These are phyloP conservation scores for Hirsutella thompsonii DNA, from an alignment of 2,329 filamentous ascomycete genomes.

Conservation along the genomic window DNA sequence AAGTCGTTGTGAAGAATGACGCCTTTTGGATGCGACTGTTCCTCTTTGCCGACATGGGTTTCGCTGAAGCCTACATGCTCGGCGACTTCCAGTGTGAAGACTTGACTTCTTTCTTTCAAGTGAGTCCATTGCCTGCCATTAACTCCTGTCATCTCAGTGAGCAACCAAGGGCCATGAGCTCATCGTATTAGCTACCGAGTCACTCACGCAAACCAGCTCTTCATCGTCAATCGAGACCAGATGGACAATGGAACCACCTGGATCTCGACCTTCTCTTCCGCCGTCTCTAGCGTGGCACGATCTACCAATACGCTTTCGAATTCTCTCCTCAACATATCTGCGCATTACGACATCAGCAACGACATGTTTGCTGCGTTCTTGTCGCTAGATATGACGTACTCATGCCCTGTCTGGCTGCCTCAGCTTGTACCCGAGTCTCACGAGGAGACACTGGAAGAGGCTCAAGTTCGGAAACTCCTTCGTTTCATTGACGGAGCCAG, in stretches of 20 bases:
- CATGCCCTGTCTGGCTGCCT: slow-evolving; percentile 51
- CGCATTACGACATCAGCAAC: slow-evolving; percentile 67
- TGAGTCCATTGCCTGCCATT: slow-evolving; percentile 15
- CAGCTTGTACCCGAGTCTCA: neutral
- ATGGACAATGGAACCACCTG: slow-evolving; percentile 52
- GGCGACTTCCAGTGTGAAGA: slow-evolving; percentile 56
- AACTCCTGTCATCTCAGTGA: neutral
- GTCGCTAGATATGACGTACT: slow-evolving; percentile 66
- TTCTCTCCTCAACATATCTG: slow-evolving; percentile 51
- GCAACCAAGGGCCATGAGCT: too few species aligned
- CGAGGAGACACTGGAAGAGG: slow-evolving; percentile 47
- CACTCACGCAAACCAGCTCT: slow-evolving; percentile 36
- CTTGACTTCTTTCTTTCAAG: slow-evolving; percentile 55
- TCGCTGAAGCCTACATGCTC: slow-evolving; percentile 62
- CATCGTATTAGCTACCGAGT: neutral
- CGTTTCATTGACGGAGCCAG: slow-evolving; percentile 52
- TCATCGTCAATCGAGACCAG: slow-evolving; percentile 53
- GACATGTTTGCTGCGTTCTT: slow-evolving; percentile 65
- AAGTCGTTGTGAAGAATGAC: slow-evolving; percentile 49
- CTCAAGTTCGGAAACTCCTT: slow-evolving; percentile 54
- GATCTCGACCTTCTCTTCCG: slow-evolving; percentile 44
- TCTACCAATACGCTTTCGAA: slow-evolving; percentile 45
- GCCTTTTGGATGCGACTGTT: slow-evolving; percentile 58
- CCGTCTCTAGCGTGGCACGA: slow-evolving; percentile 43
- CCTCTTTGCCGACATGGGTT: slow-evolving; percentile 63